Percentiles rank a stretch among this genome's conserved stretches.
Conservation (phyloP, 1,284 basidiomycete genomes). For the Pseudozyma tsukubaensis region DNA sequence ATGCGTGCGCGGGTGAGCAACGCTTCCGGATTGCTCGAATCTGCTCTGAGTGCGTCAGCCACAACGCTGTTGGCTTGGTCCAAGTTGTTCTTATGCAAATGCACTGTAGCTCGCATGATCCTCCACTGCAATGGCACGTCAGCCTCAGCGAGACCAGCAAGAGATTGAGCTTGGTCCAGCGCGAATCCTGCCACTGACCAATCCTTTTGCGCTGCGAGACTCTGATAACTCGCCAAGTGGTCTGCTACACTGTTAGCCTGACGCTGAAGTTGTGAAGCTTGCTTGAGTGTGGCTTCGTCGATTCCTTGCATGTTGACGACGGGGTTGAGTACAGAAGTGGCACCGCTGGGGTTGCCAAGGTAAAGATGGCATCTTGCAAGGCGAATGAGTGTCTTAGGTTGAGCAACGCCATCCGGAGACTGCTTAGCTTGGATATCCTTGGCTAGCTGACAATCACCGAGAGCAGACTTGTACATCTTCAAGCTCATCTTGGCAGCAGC, state of each 20-base stretch:
- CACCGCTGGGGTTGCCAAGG: slow-evolving; percentile 55
- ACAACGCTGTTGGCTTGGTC: slow-evolving; percentile 56
- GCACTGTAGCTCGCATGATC: slow-evolving; percentile 47
- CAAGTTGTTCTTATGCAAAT: slow-evolving; percentile 56
- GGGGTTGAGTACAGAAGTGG: slow-evolving; percentile 39
- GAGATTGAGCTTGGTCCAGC: slow-evolving; percentile 58
- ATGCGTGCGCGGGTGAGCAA: slow-evolving; percentile 83
- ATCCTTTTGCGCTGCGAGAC: slow-evolving; percentile 74
- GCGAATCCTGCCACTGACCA: slow-evolving; percentile 70
- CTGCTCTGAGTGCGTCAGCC: slow-evolving; percentile 80
- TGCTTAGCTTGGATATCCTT: slow-evolving; percentile 73
- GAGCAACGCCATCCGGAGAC: slow-evolving; percentile 29
- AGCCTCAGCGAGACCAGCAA: slow-evolving; percentile 43
- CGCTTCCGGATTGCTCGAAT: slow-evolving; percentile 81
- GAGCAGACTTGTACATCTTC: slow-evolving; percentile 79
- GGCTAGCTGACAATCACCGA: slow-evolving; percentile 82
- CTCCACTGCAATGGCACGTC: slow-evolving; percentile 52
- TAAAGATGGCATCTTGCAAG: slow-evolving; percentile 61
- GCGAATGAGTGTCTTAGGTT: slow-evolving; percentile 59
- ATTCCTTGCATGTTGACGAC: slow-evolving; percentile 10
- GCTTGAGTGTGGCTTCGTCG: slow-evolving; percentile 40
- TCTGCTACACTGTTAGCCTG: slow-evolving; percentile 51
- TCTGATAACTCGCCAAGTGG: slow-evolving; percentile 73
- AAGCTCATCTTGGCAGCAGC: slow-evolving; percentile 86
- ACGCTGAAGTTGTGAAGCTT: slow-evolving; percentile 46